Evolutionary conservation across 352 stramenopile species (phyloP), one percentile per base, ranked within the genome.

Genomic region (Phytophthora crassamura): DNA sequence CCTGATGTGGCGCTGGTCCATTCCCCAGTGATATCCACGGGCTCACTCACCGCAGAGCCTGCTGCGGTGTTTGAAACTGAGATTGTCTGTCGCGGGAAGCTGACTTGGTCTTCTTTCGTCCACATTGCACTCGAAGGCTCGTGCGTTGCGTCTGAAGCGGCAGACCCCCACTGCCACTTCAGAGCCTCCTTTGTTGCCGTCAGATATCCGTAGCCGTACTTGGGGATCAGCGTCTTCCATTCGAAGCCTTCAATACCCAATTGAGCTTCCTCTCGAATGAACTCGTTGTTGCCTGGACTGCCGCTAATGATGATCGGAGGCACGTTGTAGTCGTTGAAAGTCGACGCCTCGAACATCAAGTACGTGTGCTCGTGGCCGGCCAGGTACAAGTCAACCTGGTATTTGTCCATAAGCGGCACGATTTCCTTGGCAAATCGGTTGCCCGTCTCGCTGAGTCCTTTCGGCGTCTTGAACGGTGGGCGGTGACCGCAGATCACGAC

Each of bases 211-310:
- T 79, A 93, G 9, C 85, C 85, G 60, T 93, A 93, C 62, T 91
- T 88, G 1, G 77, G 73, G 39, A 91, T 90, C 30, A 89, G 55
- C 9, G 73, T 89, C 56, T 80, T 82, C 72, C 78, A 76, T 40
- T 60, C 76, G 41, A 89, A 91, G 6, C 68, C 80, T n/a, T 75
- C 64, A 22, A 90, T 81, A 33, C 67, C 55, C n/a, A 93, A 71
- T 7, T 86, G 55, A 1, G 60, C 43, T 36, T 83, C 57, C 5
- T 75, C 51, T 1, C 82, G 79, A 48, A 91, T 86, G 51, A 75
- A 93, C 64, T 93, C 84, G 57, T 91, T 91, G 72, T 93, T 93
- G 48, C 85, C 85, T 0, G 81, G 53, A 38, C 80, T 90, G 18
- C 85, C 85, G 16, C 77, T 87, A 62, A 93, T 85, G 49, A 93